These are phyloP conservation scores for Comarum palustre DNA, from an alignment of 306 rosid species.

Conservation along the genomic window DNA sequence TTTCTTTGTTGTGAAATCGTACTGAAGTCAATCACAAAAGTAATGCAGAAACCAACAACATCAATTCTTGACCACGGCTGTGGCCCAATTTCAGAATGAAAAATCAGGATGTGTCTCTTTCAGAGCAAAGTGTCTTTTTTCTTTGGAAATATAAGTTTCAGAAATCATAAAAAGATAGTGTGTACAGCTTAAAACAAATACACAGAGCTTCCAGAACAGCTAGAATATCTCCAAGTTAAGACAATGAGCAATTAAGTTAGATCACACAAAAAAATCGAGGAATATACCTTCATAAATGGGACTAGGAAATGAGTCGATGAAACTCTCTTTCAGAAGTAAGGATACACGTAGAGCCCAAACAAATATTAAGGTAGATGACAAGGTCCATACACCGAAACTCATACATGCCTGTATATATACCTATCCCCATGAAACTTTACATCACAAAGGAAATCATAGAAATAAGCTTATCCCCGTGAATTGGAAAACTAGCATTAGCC, in stretches of 20 bases:
- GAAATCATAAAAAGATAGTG: background rate
- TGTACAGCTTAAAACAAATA: background rate
- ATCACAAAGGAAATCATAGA: background rate
- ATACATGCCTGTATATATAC: background rate
- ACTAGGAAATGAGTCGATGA: conserved; percentile 78
- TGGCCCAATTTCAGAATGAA: background rate
- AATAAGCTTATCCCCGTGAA: background rate
- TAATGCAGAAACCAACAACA: background rate
- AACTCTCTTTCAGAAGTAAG: conserved; percentile 96
- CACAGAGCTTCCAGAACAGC: background rate
- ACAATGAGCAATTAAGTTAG: background rate
- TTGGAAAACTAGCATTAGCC: background rate
- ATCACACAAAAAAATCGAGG: conserved; percentile 18
- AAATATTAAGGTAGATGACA: background rate
- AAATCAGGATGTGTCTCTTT: background rate
- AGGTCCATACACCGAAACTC: conserved; percentile 2
- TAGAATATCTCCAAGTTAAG: background rate
- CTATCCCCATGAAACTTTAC: background rate
- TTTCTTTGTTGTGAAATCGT: background rate
- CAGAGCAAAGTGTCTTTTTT: background rate
- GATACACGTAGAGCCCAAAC: conserved; percentile 35
- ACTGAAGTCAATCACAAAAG: background rate
- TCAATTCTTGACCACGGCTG: background rate
- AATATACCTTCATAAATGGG: conserved; percentile 94
- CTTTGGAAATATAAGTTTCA: background rate